Evolutionary conservation across 192 early-diverging fungal genomes (phyloP), one percentile per base, ranked within the genome.

Genomic region (Entomortierella beljakovae): DNA sequence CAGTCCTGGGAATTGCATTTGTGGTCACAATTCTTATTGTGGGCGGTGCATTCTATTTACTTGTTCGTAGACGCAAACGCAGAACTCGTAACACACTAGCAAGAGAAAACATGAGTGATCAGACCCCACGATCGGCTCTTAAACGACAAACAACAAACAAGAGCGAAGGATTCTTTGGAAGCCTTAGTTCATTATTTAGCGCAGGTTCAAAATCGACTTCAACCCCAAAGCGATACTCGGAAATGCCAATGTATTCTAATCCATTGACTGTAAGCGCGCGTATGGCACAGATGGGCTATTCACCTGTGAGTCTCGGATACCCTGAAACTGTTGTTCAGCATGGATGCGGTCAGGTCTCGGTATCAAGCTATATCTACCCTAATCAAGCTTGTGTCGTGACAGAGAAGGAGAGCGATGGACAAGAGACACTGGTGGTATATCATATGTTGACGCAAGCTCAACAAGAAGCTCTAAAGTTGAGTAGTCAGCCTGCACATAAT

Each of bases 331-430:
- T 79, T 15, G 62, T 70, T 10, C 67, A 79, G 32, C 75, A 79
- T 35, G 75, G 75, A 15, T 58, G 67, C 35, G 75, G 75, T 2
- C 65, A 64, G 37, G 62, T 79, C 25, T 50, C 75, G 18, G 67
- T 79, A 2, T 56, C 75, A 50, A 65, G 75, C 15, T 69, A 79
- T 42, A 79, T 79, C 62, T 79, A 79, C 22, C 75, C 75, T 1
- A 79, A 79, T 33, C 75, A 79, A 40, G 75, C 75, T 10, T 79
- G 75, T 54, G 75, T 79, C 9, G 75, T 70, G 68, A 79, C 75
- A 2, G 75, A 70, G 26, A 69, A 65, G 51, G 57, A 79, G 40
- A 13, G 20, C 31, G 75, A 79, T 18, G 75, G 75, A 15, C 66
- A 69, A 37, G 75, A 79, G 51, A 79, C 75, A 5, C 15, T 63